A percentile compares a stretch with the other conserved stretches of the same genome.
These are phyloP conservation scores for Chytriomyces confervae DNA, from an alignment of 192 early-diverging fungal species.

Conservation along the genomic window DNA sequence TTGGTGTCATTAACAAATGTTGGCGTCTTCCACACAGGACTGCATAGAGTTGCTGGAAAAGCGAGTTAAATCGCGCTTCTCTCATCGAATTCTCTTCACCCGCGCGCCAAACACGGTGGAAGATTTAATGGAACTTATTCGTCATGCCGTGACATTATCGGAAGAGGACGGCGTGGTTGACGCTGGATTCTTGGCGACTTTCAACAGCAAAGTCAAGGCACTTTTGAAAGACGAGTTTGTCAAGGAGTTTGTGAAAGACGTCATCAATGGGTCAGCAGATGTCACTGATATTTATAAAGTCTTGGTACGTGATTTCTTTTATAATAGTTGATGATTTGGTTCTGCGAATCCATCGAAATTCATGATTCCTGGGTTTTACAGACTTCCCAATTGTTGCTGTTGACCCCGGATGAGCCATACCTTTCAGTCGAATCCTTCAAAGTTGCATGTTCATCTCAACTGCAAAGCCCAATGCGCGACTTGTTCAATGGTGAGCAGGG, in stretches of 20 bases:
- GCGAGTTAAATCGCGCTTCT: constrained; percentile 93
- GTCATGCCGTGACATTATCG: constrained; percentile 50
- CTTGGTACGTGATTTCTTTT: constrained; percentile 37
- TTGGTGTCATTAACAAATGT: background rate
- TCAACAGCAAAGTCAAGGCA: constrained; percentile 27
- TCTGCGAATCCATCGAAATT: background rate
- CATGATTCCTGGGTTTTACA: background rate
- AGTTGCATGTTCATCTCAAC: constrained; percentile 43
- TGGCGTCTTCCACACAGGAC: constrained; percentile 52
- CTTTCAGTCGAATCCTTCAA: constrained; percentile 48
- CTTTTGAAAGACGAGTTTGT: constrained; percentile 5
- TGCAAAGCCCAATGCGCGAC: constrained; percentile 14
- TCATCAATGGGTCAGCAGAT: constrained; percentile 30
- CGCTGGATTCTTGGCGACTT: constrained; percentile 9
- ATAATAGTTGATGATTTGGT: constrained; percentile 1
- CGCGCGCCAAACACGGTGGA: constrained; percentile 62
- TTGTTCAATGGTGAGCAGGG: constrained; percentile 45
- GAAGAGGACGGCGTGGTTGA: constrained; percentile 16
- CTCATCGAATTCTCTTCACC: constrained; percentile 80
- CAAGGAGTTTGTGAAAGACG: constrained; percentile 14
- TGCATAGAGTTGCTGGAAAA: constrained; percentile 88
- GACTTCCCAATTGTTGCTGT: constrained; percentile 16
- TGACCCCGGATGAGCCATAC: constrained; percentile 33
- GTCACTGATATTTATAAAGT: constrained; percentile 31
- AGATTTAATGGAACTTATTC: constrained; percentile 65